phyloP scores from a whole-genome alignment of 441 rosid species.

The Flueggea neowawraea region DNA sequence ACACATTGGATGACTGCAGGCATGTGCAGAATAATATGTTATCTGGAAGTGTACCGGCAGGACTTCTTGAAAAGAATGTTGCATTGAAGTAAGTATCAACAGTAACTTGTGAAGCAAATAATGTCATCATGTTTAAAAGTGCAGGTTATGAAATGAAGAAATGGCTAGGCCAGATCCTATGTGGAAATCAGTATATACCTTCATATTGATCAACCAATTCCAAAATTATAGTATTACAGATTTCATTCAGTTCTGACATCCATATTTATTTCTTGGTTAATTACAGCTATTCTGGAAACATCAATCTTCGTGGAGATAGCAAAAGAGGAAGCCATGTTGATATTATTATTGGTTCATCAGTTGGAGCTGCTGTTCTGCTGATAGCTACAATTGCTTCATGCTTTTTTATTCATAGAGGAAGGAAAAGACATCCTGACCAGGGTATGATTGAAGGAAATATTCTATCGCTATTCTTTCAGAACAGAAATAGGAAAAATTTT shows the following conservation, averaged over 20 bases:
- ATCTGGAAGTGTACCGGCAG: constrained; percentile 72
- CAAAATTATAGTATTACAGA: not conserved
- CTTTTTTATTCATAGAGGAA: constrained; percentile 47
- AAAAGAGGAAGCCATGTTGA: constrained; percentile 37
- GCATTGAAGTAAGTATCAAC: constrained; percentile 61
- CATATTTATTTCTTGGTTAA: constrained; percentile 2
- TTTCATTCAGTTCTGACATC: not conserved
- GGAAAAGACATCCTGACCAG: constrained; percentile 36
- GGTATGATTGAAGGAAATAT: constrained; percentile 30
- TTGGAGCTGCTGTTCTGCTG: constrained; percentile 77
- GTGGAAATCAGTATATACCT: not conserved
- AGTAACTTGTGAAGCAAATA: not conserved
- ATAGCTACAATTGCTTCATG: constrained; percentile 57
- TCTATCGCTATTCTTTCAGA: constrained; percentile 9
- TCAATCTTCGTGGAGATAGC: constrained; percentile 41
- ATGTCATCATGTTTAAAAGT: not conserved
- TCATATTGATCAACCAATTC: not conserved
- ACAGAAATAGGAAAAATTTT: constrained; percentile 4
- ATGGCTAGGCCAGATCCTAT: too few relatives aligned
- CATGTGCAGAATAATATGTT: constrained; percentile 80
- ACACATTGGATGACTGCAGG: constrained; percentile 41
- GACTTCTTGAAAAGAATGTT: constrained; percentile 41
- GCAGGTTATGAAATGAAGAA: too few relatives aligned
- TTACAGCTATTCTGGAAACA: constrained; percentile 69
- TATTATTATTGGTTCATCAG: constrained; percentile 55